Evolutionary conservation across 169 alveolate species (phyloP).

Genomic region (Babesia bovis): DNA sequence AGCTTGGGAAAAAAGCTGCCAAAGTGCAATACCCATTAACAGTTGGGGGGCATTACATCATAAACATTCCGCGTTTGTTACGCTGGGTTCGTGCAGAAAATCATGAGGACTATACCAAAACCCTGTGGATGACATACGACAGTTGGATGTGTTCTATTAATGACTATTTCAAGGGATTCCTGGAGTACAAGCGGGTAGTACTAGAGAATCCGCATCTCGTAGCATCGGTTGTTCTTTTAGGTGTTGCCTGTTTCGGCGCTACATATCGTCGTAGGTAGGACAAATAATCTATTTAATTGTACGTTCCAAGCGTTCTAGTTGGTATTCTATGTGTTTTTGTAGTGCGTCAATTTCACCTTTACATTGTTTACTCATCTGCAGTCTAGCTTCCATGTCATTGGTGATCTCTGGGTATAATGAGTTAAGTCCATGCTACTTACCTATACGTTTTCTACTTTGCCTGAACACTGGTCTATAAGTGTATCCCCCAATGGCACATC

Average conservation of each 20-base stretch:
- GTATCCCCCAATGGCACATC: constrained; percentile 54
- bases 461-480: constrained; percentile 39
- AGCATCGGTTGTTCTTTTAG: constrained; percentile 14
- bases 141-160: too few relatives aligned
- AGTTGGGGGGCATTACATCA: not conserved
- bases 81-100: too few relatives aligned
- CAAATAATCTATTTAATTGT: not conserved
- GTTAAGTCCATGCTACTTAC: constrained; percentile 1
- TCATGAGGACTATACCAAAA: too few relatives aligned
- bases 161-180: too few relatives aligned
- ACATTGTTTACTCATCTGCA: not conserved
- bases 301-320: not conserved
- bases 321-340: constrained; percentile 3
- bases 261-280: not conserved
- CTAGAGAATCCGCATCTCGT: not conserved
- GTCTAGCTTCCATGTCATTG: not conserved
- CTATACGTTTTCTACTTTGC: constrained; percentile 35
- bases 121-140: too few relatives aligned
- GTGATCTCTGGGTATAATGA: constrained; percentile 17
- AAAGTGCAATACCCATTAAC: not conserved
- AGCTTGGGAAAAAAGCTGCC: constrained; percentile 7
- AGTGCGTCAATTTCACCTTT: constrained; percentile 8
- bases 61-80: constrained; percentile 23
- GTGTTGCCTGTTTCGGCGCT: not conserved
- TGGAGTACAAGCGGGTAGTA: not conserved